Evolutionary conservation across 2,329 filamentous ascomycete genomes (phyloP), one percentile per base, ranked within the genome.

Genomic region (Paecilomyces sp.): DNA sequence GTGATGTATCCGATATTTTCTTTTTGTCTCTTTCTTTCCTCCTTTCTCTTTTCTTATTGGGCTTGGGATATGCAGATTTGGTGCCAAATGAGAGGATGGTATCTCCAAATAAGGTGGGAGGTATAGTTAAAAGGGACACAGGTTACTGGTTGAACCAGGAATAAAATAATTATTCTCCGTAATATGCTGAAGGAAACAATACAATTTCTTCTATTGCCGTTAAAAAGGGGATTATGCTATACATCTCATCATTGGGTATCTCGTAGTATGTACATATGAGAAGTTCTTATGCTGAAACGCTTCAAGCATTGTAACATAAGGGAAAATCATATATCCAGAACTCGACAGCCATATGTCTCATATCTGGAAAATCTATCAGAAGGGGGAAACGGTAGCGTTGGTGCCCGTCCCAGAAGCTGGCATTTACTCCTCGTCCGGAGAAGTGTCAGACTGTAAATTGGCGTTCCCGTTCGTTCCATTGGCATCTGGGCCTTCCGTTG

Each of bases 401-500:
- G 22, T n/a, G 22, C 41, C 8, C 41, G 8, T 18, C n/a, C 13
- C 15, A 47, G 18, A 52, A 51, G 57, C 7, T 7, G 22, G 33
- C 30, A n/a, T 24, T 33, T 51, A 47, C 50, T 57, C 54, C 9
- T 57, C 55, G 5, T 57, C 47, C n/a, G 58, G 41, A 15, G 60
- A 61, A 15, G 52, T 54, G 28, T 57, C 57, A 53, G 57, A 59
- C 30, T 57, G 52, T 47, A 34, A 7, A 18, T 47, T 51, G 24
- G 58, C 7, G n/a, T 31, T 51, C 30, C 59, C 60, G 57, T 62
- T 59, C 47, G 60, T 53, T 30, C 54, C 56, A 58, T 60, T 62
- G 24, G 64, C 69, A 4, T 69, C 68, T 2, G 67, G 65, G 6
- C 63, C 61, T 13, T 76, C 72, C 5, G 68, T 63, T 22, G 72